Evolutionary conservation across 768 basidiomycete genomes (phyloP).

Genomic region (Steccherinum ochraceum): DNA sequence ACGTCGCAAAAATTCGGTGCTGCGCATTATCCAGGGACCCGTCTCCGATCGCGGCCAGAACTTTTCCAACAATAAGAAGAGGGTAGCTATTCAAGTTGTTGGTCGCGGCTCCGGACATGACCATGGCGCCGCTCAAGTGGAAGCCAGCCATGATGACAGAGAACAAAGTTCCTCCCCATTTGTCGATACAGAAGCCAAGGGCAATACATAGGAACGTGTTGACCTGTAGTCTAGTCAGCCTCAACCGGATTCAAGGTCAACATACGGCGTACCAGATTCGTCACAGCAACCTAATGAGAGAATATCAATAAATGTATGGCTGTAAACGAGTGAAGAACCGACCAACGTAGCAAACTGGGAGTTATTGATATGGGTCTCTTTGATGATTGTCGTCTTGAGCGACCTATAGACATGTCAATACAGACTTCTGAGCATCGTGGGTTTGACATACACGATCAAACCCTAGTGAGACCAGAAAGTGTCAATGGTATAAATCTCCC

Average conservation of each 20-base stretch:
- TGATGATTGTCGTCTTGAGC: constrained; percentile 37
- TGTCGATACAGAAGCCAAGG: constrained; percentile 35
- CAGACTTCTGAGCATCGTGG: neutral
- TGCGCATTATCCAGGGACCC: constrained; percentile 37
- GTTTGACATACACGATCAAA: constrained; percentile 27
- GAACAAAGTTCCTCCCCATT: constrained; percentile 31
- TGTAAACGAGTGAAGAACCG: neutral
- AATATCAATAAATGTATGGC: neutral
- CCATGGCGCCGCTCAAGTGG: constrained; percentile 29
- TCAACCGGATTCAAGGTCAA: neutral
- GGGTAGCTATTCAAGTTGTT: constrained; percentile 33
- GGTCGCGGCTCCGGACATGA: constrained; percentile 34
- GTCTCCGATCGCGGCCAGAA: constrained; percentile 33
- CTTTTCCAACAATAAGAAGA: constrained; percentile 33
- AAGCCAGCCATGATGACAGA: constrained; percentile 32
- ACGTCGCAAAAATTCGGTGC: constrained; percentile 37
- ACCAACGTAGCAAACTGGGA: constrained; percentile 38
- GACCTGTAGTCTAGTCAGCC: constrained; percentile 18
- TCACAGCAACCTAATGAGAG: constrained; percentile 26
- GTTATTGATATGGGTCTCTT: constrained; percentile 36
- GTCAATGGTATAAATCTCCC: neutral
- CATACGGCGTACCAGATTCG: constrained; percentile 25
- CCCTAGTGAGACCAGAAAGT: constrained; percentile 19
- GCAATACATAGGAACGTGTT: constrained; percentile 37
- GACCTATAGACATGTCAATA: constrained; percentile 18